Base-by-base conservation (phyloP, 331 rosid species). In the Arachis monticola region DNA sequence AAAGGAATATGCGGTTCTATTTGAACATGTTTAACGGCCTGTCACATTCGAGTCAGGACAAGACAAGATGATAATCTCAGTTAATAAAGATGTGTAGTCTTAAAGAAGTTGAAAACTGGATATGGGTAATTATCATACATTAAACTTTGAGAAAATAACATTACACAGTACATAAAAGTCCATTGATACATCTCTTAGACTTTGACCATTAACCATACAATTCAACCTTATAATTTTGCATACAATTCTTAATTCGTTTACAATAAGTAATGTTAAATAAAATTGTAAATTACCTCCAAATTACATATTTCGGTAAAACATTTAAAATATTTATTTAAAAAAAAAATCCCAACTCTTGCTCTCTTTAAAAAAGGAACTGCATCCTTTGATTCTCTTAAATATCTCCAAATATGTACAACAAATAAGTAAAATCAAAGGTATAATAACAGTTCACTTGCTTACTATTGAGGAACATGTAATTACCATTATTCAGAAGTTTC, bases 41-140 rank as follows among this genome's bases (percentile, higher is more conserved):
- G 72, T 42, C 60, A 22, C 12, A 35, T 32, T 76, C 61, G n/a
- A 64, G 40, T 73, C 48, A 32, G 50, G 2, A 13, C 5, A n/a
- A 42, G n/a, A 35, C 14, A 60, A 60, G 45, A 11, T 62, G 67
- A 8, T 5, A 40, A 38, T 12, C 66, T 38, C 30, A 62, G 41
- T 11, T 2, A 70, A 56, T 6, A 56, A 3, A 35, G 4, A 35
- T 35, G 40, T 35, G 4, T 35, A 35, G 30, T 38, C 2, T 32
- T 32, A 8, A 35, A 12, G 30, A 10, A 38, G 27, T 59, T 14
- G 6, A 51, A 27, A 72, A 60, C 10, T 13, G 35, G 7, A 46
- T 14, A n/a, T 46, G 61, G 51, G 27, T 31, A 60, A 60, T 60
- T 6, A 56, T 13, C 10, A 17, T 14, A 17, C 32, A 31, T 12